Evolutionary conservation across 306 rosid species (phyloP).

Genomic region (Lablab purpureus): DNA sequence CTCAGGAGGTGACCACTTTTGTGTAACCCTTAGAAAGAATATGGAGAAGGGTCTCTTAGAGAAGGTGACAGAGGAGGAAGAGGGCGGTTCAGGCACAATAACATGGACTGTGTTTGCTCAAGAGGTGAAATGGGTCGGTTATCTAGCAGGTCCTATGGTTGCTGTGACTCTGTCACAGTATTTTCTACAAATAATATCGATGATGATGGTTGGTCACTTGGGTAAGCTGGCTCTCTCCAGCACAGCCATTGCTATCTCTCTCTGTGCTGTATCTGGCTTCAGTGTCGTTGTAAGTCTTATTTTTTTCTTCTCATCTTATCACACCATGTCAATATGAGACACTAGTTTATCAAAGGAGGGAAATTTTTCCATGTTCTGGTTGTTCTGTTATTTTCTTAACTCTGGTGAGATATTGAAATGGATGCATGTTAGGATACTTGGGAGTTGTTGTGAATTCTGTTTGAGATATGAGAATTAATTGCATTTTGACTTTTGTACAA

Average conservation of each 20-base stretch:
- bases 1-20: neutral
- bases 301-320: neutral
- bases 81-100: neutral
- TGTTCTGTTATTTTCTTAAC: neutral
- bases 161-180: conserved; percentile 57
- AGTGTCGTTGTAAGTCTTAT: conserved; percentile 60
- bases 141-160: conserved; percentile 65
- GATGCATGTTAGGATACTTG: neutral
- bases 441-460: neutral
- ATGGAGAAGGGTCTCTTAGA: conserved; percentile 50
- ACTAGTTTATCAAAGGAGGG: neutral
- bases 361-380: neutral
- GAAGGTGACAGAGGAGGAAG: neutral
- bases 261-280: conserved; percentile 64
- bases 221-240: conserved; percentile 72
- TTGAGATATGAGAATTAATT: neutral
- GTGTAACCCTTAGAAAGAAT: neutral
- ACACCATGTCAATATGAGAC: too few relatives aligned
- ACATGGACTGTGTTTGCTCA: conserved; percentile 40
- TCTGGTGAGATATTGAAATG: too few relatives aligned
- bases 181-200: conserved; percentile 58
- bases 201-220: conserved; percentile 73
- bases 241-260: conserved; percentile 66
- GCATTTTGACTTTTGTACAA: conserved; percentile 17
- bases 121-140: conserved; percentile 55